Conservation (phyloP, 495 filamentous ascomycete species). For the Penicillium coffeae region DNA sequence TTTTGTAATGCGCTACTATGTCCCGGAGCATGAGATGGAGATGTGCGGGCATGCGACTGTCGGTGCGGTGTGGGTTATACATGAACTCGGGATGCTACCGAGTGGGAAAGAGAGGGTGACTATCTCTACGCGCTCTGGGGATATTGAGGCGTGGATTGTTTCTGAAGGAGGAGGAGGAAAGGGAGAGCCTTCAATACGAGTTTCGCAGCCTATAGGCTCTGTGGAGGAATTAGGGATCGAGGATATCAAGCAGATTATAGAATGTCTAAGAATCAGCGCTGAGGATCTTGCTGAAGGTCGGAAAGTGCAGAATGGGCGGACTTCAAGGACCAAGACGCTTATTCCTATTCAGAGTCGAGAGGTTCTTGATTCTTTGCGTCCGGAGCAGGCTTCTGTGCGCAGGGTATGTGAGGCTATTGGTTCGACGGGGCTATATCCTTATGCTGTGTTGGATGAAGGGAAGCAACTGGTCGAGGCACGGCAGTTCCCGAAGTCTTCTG, state of each 20-base stretch:
- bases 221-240: neutral
- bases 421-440: conserved; percentile 11
- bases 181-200: neutral
- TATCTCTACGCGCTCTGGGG: conserved; percentile 9
- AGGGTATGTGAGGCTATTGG: conserved; percentile 5
- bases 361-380: neutral
- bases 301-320: conserved; percentile 4
- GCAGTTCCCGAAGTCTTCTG: conserved; percentile 6
- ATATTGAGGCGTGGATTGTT: conserved; percentile 2
- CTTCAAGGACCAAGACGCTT: conserved; percentile 6
- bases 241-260: neutral
- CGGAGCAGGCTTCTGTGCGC: neutral
- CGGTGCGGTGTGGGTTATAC: conserved; percentile 9
- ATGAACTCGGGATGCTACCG: conserved; percentile 1
- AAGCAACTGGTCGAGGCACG: conserved; percentile 8
- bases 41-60: conserved; percentile 14
- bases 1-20: conserved; percentile 8
- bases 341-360: conserved; percentile 5
- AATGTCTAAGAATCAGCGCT: neutral
- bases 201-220: neutral
- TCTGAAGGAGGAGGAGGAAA: neutral
- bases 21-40: conserved; percentile 12
- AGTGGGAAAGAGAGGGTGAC: neutral
- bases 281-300: neutral
- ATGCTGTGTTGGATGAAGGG: neutral